Base-by-base conservation (phyloP, 2,329 filamentous ascomycete species). In the Phialophora tarda region DNA sequence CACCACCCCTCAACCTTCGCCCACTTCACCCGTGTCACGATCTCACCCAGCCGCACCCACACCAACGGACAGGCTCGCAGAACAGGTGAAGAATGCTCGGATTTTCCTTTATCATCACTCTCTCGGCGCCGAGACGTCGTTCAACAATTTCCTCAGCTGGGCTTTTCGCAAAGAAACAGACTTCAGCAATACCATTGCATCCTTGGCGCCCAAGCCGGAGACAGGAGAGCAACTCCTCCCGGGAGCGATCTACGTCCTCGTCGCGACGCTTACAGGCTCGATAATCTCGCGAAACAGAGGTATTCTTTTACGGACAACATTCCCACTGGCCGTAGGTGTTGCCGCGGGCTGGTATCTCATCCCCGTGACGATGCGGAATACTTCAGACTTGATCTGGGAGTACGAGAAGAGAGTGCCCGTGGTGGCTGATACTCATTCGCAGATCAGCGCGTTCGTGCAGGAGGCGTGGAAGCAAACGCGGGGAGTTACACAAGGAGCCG, bases 221-320 rank as follows among this genome's bases (percentile, higher is more conserved):
- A 91, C 88, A 67, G 91, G 91, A 77, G 95, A 99, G 84, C 88
- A 89, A 76, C 85, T 99, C 64, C 89, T 98, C 80, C 95, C 95
- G 38, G 94, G 94, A 28, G 84, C 88, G 66, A 88, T 98, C 72
- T 98, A 98, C 81, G 93, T 98, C 55, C 86, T 97, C 32, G 93
- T 99, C 56, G 90, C 93, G 50, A 89, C 92, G 74, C 97, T 99
- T 93, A 92, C 95, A 41, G 95, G 94, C 73, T 93, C 88, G 79
- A 98, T 99, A 77, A 83, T 97, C 63, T 88, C 91, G 63, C 88
- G 94, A 70, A 96, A 96, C 83, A 89, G 94, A 73, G 93, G 91
- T 78, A 85, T 98, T 69, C 78, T 97, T 69, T 82, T 99, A 62
- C 89, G 95, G 72, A 88, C 89, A 62, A 83, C 89, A 1, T 85